Base-by-base conservation (phyloP, 202 grass and related monocot genomes). In the Elaeis oleifera region DNA sequence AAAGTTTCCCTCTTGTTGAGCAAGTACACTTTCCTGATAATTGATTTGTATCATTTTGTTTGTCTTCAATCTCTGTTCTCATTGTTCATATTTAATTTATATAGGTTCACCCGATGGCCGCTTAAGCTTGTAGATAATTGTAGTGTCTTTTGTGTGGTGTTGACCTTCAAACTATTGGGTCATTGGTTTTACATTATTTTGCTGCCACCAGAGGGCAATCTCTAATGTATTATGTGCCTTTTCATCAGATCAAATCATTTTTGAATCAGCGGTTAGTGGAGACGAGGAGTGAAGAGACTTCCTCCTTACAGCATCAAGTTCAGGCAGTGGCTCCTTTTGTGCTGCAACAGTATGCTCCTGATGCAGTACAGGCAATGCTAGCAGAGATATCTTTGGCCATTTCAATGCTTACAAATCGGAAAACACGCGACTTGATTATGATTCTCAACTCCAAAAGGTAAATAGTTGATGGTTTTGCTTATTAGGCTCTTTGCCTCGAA, bases 351-450 rank as follows among this genome's bases (percentile, higher is more conserved):
- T 89, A 94, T 71, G 74, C 68, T 73, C 61, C 88, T 80, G 94
- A 84, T 32, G 63, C 25, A 74, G 65, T 99, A 53, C 75, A 87
- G 18, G 51, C 44, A 50, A 94, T 99, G 80, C 79, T 92, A 73
- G 62, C 53, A 20, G 77, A 84, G 60, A 44, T 99, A 17, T 94
- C 85, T 16, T 77, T 69, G 53, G 85, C 85, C 50, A 89, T 99
- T 63, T 94, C 75, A 59, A 68, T 84, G 54, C 82, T 99, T 50
- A 99, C 85, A 73, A 89, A 92, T 68, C 75, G 79, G 53, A 99
- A 99, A 83, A 99, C 83, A 59, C 82, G 90, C 62, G 94, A 99
- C 64, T 76, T 89, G 65, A 94, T 92, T 75, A 99, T 99, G 94
- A 92, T 89, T 74, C 79, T 99, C 53, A 99, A 99, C 51, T 94